Base-by-base conservation (phyloP, 1,139 yeast genomes). In the Yueomyces sp. region DNA sequence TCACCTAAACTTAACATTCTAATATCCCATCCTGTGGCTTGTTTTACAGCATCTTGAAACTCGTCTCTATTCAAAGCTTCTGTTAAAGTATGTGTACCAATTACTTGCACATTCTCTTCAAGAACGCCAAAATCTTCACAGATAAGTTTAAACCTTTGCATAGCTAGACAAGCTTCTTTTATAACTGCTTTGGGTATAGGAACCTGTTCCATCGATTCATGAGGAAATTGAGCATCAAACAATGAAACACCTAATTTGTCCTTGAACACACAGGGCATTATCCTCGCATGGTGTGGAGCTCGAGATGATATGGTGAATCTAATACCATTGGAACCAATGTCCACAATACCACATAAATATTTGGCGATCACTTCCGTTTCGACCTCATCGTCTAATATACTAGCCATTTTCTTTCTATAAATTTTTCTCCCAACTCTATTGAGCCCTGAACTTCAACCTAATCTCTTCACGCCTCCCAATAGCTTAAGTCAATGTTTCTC, bases 41-140 rank as follows among this genome's bases (percentile, higher is more conserved):
- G 64, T 41, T 60, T 66, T 30, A 79, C 70, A 3, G 75, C 72
- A 27, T 68, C 66, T 36, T 76, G 66, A 48, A 79, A 73, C 44
- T 73, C 75, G 40, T 66, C 67, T 0, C 78, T 70, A 50, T 79
- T 79, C 4, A 76, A 64, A 2, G 84, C 83, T 49, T 75, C 78
- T 53, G 80, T 67, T 2, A 78, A 75, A 0, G 82, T 82, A 51
- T 77, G 84, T 0, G 84, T 76, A 8, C 83, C 84, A 27, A 78
- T 76, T 2, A 79, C 77, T 45, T 73, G 63, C 11, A 78, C 81
- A 36, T 78, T 72, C 27, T 67, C 63, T 39, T 69, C 69, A 3
- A 75, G 69, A 1, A 80, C 85, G 25, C 81, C 82, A 53, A 79
- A 79, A 58, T 78, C 84, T 44, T 70, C 73, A 56, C 86, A 80